Conservation (phyloP, 1,139 yeast genomes). For the Pichia sp. region DNA sequence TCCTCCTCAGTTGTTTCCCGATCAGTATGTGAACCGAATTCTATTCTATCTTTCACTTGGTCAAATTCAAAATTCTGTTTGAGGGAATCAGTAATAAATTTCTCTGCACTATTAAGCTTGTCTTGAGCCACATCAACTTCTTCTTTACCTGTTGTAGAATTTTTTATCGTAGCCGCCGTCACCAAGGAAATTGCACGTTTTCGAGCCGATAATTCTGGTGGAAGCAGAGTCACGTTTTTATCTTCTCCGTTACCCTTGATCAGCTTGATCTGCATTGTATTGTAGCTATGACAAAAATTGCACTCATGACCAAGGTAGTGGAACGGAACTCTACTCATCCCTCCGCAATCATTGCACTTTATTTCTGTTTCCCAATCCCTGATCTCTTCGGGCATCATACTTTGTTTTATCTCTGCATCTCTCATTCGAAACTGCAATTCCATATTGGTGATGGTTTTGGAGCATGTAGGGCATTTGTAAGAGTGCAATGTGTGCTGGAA, state of each 20-base stretch:
- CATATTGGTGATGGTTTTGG: conserved; percentile 76
- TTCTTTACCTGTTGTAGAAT: neutral
- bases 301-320: conserved; percentile 87
- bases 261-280: conserved; percentile 66
- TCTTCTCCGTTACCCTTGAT: conserved; percentile 18
- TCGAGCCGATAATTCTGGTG: neutral
- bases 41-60: conserved; percentile 6
- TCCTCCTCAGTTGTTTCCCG: conserved; percentile 9
- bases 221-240: neutral
- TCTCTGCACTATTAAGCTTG: conserved; percentile 7
- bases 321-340: conserved; percentile 67
- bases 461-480: conserved; percentile 88
- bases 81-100: conserved; percentile 19
- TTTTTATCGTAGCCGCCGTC: no score
- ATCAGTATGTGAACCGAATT: no score
- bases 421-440: conserved; percentile 81
- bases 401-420: conserved; percentile 73
- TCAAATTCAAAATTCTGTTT: conserved; percentile 26
- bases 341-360: conserved; percentile 85
- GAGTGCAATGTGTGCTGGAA: conserved; percentile 72
- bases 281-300: conserved; percentile 78
- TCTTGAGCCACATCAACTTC: neutral
- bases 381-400: conserved; percentile 77
- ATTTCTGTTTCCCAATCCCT: conserved; percentile 69
- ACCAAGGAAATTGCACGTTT: no score